These are phyloP conservation scores for Passalora sequoiae DNA, from an alignment of 2,329 filamentous ascomycete species.

Conservation along the genomic window DNA sequence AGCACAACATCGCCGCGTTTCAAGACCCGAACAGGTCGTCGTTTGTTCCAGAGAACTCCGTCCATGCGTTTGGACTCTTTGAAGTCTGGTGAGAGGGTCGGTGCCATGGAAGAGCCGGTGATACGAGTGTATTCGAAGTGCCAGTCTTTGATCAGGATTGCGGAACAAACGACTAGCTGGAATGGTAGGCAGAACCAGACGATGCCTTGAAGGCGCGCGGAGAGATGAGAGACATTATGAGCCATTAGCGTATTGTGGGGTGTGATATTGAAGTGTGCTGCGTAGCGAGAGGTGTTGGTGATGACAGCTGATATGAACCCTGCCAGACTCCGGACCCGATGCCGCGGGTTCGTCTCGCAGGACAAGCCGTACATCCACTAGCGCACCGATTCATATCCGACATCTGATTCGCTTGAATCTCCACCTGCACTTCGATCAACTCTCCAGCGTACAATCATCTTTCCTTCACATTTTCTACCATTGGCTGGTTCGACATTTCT, in stretches of 20 bases:
- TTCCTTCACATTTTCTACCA: not conserved
- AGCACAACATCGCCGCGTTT: conserved; percentile 43
- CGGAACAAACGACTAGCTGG: conserved; percentile 8
- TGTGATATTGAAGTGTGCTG: too few relatives aligned
- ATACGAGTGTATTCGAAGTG: conserved; percentile 36
- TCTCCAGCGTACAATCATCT: not conserved
- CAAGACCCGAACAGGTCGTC: conserved; percentile 25
- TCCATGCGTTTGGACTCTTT: conserved; percentile 39
- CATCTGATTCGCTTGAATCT: too few relatives aligned
- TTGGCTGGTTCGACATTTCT: not conserved
- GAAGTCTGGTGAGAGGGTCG: conserved; percentile 41
- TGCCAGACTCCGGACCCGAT: too few relatives aligned
- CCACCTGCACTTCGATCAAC: not conserved
- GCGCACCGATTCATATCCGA: too few relatives aligned
- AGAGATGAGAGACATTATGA: too few relatives aligned
- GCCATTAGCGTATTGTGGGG: too few relatives aligned
- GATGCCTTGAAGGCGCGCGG: too few relatives aligned
- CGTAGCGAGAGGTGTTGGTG: too few relatives aligned
- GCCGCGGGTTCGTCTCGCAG: too few relatives aligned
- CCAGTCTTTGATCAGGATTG: conserved; percentile 39
- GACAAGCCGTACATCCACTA: too few relatives aligned
- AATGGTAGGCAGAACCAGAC: conserved; percentile 13
- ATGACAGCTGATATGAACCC: too few relatives aligned
- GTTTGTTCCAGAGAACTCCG: conserved; percentile 36
- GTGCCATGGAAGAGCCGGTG: conserved; percentile 42